These are phyloP conservation scores for Nicotiana benthamiana DNA, from an alignment of 257 asterid genomes.

Conservation along the genomic window DNA sequence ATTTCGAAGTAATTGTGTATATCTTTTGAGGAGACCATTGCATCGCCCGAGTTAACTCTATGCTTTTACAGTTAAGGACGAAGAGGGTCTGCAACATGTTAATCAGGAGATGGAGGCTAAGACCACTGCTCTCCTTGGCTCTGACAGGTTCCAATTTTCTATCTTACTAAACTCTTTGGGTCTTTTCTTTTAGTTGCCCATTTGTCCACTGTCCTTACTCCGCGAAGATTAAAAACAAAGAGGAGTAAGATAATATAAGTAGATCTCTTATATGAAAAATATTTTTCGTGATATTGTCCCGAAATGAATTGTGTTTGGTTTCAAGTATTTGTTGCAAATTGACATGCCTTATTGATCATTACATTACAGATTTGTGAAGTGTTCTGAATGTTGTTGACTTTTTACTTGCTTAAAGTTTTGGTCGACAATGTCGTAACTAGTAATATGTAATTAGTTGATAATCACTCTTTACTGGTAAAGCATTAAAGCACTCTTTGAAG, in stretches of 20 bases:
- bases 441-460: background rate
- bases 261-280: background rate
- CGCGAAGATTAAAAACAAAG: background rate
- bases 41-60: conserved; percentile 21
- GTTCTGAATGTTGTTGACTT: background rate
- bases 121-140: conserved; percentile 55
- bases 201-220: background rate
- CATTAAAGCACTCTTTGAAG: background rate
- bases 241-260: too few relatives aligned
- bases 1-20: background rate
- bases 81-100: conserved; percentile 79
- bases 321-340: background rate
- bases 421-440: background rate
- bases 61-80: conserved; percentile 67
- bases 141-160: conserved; percentile 56
- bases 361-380: background rate
- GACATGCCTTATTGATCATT: background rate
- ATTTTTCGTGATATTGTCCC: background rate
- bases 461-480: background rate
- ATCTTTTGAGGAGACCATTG: background rate
- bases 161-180: background rate
- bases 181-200: background rate
- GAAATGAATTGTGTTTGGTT: background rate
- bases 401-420: background rate
- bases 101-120: conserved; percentile 89